phyloP scores from a whole-genome alignment of 345 rosid species.

The Hibiscus mutabilis region DNA sequence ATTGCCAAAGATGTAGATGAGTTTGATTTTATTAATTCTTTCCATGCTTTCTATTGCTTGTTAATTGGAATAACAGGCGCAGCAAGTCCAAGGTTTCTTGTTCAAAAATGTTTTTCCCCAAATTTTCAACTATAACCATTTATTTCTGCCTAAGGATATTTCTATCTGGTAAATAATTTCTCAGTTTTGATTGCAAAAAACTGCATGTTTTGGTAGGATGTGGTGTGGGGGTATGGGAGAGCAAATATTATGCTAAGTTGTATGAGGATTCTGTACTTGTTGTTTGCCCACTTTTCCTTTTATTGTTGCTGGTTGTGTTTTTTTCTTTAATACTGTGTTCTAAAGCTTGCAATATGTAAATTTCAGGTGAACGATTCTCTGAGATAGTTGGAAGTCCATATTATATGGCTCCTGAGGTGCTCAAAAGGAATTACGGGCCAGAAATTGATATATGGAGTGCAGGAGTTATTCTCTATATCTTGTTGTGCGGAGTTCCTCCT shows the following conservation, averaged over 20 bases:
- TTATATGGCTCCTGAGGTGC: constrained; percentile 99
- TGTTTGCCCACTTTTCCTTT: not conserved
- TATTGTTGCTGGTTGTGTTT: not conserved
- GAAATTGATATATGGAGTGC: constrained; percentile 99
- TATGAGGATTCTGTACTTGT: not conserved
- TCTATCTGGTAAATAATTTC: not conserved
- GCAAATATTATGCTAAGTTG: not conserved
- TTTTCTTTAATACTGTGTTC: not conserved
- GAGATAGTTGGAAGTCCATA: constrained; percentile 99
- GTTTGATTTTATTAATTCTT: not conserved
- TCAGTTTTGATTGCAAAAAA: not conserved
- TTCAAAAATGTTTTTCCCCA: not conserved
- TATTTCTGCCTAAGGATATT: not conserved
- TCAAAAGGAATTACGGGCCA: constrained; percentile 92
- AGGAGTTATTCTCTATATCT: constrained; percentile 92
- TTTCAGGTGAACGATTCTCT: constrained; percentile 82
- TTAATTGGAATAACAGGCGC: not conserved
- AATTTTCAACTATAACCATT: not conserved
- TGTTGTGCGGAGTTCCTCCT: constrained; percentile 97
- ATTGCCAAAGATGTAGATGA: not conserved
- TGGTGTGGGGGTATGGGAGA: not conserved
- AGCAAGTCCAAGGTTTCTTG: not conserved
- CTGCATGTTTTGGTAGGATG: not conserved
- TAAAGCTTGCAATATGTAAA: constrained; percentile 16
- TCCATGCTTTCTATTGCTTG: not conserved